Conservation (phyloP, 352 stramenopile genomes). For the Plasmopara viticola region DNA sequence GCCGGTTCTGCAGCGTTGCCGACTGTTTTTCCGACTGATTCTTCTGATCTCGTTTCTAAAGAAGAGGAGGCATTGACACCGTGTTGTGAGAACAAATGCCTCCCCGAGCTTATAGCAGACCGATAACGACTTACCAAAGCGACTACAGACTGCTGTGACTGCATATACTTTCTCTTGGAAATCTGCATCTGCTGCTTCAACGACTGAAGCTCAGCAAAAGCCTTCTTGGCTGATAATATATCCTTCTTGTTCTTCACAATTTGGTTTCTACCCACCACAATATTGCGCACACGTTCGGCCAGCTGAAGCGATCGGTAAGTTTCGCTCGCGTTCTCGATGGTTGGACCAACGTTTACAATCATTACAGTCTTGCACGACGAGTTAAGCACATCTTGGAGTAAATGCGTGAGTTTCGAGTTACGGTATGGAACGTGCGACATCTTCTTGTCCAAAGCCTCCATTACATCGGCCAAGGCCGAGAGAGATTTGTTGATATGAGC, state of each 20-base stretch:
- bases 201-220: constrained; percentile 92
- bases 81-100: constrained; percentile 31
- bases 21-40: constrained; percentile 88
- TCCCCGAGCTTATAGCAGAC: constrained; percentile 26
- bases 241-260: constrained; percentile 85
- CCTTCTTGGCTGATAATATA: constrained; percentile 88
- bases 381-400: constrained; percentile 92
- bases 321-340: constrained; percentile 74
- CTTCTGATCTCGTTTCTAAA: constrained; percentile 89
- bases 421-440: constrained; percentile 92
- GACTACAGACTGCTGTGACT: constrained; percentile 89
- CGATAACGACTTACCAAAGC: constrained; percentile 73
- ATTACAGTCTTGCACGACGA: constrained; percentile 91
- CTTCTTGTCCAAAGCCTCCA: constrained; percentile 90
- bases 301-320: constrained; percentile 86
- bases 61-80: constrained; percentile 30
- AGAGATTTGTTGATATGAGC: constrained; percentile 88
- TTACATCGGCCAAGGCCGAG: constrained; percentile 89
- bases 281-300: constrained; percentile 71
- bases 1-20: constrained; percentile 63
- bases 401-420: constrained; percentile 97
- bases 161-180: constrained; percentile 74
- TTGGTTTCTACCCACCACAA: constrained; percentile 71
- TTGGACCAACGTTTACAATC: constrained; percentile 89
- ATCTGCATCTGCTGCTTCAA: constrained; percentile 90